Conservation (phyloP, 2,329 filamentous ascomycete species). For the Ceratocystis destructans region DNA sequence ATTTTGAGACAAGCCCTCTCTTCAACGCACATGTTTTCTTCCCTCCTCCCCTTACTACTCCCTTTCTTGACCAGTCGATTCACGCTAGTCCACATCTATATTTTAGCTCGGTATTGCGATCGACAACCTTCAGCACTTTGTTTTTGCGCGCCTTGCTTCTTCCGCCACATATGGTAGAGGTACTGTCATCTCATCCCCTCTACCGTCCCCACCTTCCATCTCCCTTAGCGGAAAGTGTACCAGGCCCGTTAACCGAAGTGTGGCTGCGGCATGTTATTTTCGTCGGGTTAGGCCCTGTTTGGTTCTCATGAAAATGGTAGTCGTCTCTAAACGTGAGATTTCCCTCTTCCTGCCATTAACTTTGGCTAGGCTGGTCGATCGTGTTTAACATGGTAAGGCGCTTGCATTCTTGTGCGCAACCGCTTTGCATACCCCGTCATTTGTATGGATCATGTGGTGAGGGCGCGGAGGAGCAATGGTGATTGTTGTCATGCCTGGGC, state of each 20-base stretch:
- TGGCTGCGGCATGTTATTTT: slow-evolving; percentile 1
- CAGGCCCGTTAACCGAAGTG: neutral
- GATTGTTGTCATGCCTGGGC: neutral
- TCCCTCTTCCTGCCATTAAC: neutral
- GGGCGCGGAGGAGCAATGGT: neutral
- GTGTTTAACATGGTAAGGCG: neutral
- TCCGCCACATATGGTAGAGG: neutral
- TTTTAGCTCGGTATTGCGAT: slow-evolving; percentile 5
- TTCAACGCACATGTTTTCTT: slow-evolving; percentile 4
- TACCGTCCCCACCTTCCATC: neutral
- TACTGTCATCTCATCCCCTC: neutral
- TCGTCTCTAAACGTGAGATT: slow-evolving; percentile 2
- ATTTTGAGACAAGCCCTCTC: slow-evolving; percentile 6
- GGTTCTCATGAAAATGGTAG: neutral
- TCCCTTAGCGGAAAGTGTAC: neutral
- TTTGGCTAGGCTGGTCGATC: neutral
- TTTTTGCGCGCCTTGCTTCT: neutral
- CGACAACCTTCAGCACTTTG: neutral
- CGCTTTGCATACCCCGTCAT: neutral
- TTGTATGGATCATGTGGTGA: neutral
- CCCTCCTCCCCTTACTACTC: slow-evolving; percentile 3
- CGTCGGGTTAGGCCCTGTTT: neutral
- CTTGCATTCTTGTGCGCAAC: neutral
- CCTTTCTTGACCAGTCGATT: neutral
- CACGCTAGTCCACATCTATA: neutral